Base-by-base conservation (phyloP, 1,284 basidiomycete genomes). In the Heliocybe sulcata region DNA sequence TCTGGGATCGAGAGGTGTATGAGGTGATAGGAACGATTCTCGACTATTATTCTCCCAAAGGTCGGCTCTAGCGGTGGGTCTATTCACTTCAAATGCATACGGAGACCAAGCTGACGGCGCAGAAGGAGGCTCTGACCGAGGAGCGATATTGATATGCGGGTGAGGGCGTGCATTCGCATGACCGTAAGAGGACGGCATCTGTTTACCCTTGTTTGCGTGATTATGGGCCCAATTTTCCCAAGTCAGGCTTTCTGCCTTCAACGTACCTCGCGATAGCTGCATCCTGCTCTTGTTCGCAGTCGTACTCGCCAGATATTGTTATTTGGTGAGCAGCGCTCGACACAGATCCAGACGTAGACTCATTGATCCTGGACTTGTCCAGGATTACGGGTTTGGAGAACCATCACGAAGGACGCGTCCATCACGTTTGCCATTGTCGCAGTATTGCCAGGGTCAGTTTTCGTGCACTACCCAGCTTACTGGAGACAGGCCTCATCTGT, bases 101-200 rank as follows among this genome's bases (percentile, higher is more conserved):
- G 67, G 59, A 3, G 67, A 56, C 59, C 65, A 67, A 53, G 59
- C 61, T 12, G 64, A 63, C 53, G 61, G 54, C 27, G 68, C 63
- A 35, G 64, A 68, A 11, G 68, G 66, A 52, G 66, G 65, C 20
- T 59, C 42, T 20, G 69, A 68, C 35, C 67, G 68, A 12, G 63
- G 59, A 10, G 76, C 74, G 31, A 79, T 79, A 42, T 65, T 57
- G 53, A 78, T 48, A 52, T 73, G 66, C 6, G 76, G 75, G 45
- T 72, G 64, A n/a, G 68, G 67, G 54, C 66, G 60, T 42, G 16
- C 38, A 35, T 29, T 52, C 20, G 33, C 26, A 52, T 52, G 60
- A 57, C 56, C 54, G 58, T 55, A 57, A 16, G 38, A 42, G 38
- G 38, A 42, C 8, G 38, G 38, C 38, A 42, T 42, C 38, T 42